Evolutionary conservation across 192 early-diverging fungal genomes (phyloP).

Genomic region (Coemansia sp.): DNA sequence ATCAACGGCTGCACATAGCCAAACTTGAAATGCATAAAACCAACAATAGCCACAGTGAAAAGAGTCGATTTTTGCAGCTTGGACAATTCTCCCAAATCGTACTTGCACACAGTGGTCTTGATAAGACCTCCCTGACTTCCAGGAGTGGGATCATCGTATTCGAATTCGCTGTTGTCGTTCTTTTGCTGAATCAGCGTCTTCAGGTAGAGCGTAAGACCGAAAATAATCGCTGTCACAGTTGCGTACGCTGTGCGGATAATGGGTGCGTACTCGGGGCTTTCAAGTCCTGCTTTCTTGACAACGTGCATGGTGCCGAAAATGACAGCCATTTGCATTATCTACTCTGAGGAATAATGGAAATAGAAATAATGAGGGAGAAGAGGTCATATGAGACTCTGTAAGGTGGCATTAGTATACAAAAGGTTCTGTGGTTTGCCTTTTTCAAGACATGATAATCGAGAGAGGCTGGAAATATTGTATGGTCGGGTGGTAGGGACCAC

Average conservation of each 20-base stretch:
- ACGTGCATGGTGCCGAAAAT: slow-evolving; percentile 68
- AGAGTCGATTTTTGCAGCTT: slow-evolving; percentile 70
- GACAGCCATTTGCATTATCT: slow-evolving; percentile 56
- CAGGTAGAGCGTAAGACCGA: slow-evolving; percentile 48
- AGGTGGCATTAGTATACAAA: neutral
- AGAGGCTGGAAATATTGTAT: too few species aligned
- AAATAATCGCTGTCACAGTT: slow-evolving; percentile 18
- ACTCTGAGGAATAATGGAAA: slow-evolving; percentile 2
- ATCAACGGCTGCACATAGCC: slow-evolving; percentile 86
- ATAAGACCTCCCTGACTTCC: slow-evolving; percentile 41
- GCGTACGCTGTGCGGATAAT: slow-evolving; percentile 34
- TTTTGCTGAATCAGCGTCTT: slow-evolving; percentile 59
- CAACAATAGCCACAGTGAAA: slow-evolving; percentile 70
- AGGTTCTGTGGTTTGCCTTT: too few species aligned
- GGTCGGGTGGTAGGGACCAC: too few species aligned
- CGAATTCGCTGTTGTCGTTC: slow-evolving; percentile 80
- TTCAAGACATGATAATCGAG: too few species aligned
- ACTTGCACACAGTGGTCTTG: slow-evolving; percentile 69
- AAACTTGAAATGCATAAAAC: slow-evolving; percentile 83
- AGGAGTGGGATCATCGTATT: slow-evolving; percentile 69
- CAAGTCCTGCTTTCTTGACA: slow-evolving; percentile 57
- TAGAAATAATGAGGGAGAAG: too few species aligned
- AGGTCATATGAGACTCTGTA: too few species aligned
- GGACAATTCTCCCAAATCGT: slow-evolving; percentile 71
- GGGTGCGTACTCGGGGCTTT: slow-evolving; percentile 41